phyloP scores from a whole-genome alignment of 1,284 basidiomycete species.

The Melampsora americana region DNA sequence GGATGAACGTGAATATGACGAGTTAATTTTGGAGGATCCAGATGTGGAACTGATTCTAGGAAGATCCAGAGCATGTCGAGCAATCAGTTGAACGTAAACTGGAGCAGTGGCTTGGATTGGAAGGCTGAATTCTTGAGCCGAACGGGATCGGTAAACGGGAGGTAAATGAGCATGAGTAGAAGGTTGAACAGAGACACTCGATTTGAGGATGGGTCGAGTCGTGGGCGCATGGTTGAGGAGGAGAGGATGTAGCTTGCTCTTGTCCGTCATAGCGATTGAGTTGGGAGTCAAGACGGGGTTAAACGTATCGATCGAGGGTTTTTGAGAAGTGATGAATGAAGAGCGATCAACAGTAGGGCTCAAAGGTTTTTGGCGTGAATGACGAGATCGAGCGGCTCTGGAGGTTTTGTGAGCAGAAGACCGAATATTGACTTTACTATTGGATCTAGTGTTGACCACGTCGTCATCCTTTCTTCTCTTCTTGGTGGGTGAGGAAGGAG shows the following conservation, averaged over 20 bases:
- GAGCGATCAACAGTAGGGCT: not conserved
- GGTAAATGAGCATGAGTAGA: not conserved
- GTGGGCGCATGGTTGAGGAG: not conserved
- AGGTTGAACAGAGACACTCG: not conserved
- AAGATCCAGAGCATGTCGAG: conserved; percentile 9
- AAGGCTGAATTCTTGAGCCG: not conserved
- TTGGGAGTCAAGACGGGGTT: not conserved
- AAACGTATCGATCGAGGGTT: not conserved
- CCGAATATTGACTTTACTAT: not conserved
- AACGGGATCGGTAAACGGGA: not conserved
- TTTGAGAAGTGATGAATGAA: not conserved
- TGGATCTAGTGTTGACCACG: not conserved
- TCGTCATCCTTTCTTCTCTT: not conserved
- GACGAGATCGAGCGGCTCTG: not conserved
- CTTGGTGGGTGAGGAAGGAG: not conserved
- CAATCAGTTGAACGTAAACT: conserved; percentile 8
- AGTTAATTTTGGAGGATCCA: not conserved
- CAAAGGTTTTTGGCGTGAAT: not conserved
- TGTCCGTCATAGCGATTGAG: not conserved
- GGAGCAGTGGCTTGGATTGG: not conserved
- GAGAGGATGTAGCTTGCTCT: not conserved
- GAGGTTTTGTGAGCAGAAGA: not conserved
- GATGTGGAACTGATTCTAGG: not conserved
- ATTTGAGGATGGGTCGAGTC: not conserved
- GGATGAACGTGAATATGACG: not conserved